These are phyloP conservation scores for Claviceps sp. DNA, from an alignment of 2,329 filamentous ascomycete genomes.

Conservation along the genomic window DNA sequence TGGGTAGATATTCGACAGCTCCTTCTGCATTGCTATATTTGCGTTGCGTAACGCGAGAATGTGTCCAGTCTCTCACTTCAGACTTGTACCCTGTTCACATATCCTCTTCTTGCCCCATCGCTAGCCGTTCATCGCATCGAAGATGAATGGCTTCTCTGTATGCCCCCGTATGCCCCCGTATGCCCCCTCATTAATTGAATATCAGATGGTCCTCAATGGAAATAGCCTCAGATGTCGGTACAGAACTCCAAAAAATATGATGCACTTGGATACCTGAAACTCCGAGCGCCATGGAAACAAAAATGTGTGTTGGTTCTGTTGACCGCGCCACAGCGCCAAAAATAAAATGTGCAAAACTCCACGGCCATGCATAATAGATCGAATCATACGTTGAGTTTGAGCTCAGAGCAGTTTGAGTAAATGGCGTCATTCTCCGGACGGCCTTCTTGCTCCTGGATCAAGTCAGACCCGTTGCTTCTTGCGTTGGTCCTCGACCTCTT, in stretches of 20 bases:
- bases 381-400: not conserved
- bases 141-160: too few relatives aligned
- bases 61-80: too few relatives aligned
- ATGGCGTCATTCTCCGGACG: not conserved
- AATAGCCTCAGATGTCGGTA: not conserved
- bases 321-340: not conserved
- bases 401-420: too few relatives aligned
- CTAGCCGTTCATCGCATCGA: too few relatives aligned
- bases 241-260: not conserved
- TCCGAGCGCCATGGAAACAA: not conserved
- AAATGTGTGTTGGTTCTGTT: not conserved
- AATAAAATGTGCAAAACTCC: conserved; percentile 1
- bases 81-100: too few relatives aligned
- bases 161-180: too few relatives aligned
- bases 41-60: too few relatives aligned
- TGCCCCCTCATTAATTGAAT: too few relatives aligned
- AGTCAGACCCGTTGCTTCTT: conserved; percentile 21
- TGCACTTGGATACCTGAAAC: not conserved
- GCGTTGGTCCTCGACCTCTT: conserved; percentile 7
- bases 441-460: not conserved
- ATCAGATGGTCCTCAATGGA: too few relatives aligned
- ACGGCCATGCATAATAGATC: not conserved
- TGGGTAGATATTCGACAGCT: too few relatives aligned
- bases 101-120: too few relatives aligned
- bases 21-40: too few relatives aligned